Percentiles rank a stretch among this genome's conserved stretches.
Evolutionary conservation across 2,329 filamentous ascomycete genomes (phyloP).

Genomic region (Penicillium expansum): DNA sequence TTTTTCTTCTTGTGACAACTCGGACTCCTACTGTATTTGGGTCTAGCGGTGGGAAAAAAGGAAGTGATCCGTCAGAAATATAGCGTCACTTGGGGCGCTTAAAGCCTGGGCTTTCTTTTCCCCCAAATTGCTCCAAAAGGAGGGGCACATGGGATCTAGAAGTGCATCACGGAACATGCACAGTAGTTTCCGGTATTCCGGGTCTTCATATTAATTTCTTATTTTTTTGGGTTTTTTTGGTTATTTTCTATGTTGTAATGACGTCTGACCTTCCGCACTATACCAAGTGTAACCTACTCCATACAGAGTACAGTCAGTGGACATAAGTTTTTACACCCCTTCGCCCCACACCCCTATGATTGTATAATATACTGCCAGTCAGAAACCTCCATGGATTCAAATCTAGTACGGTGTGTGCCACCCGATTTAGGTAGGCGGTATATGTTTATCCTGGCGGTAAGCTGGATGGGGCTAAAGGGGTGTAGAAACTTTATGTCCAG

Average conservation of each 20-base stretch:
- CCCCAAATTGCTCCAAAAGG: neutral
- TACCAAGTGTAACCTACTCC: neutral
- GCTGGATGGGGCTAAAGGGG: no score
- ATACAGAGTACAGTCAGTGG: neutral
- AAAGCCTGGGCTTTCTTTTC: neutral
- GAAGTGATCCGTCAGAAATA: conserved; percentile 23
- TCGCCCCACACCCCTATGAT: no score
- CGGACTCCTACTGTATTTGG: conserved; percentile 5
- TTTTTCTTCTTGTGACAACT: neutral
- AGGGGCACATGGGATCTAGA: conserved; percentile 8
- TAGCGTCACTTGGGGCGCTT: conserved; percentile 4
- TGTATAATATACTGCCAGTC: no score
- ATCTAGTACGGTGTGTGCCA: no score
- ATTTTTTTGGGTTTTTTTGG: no score
- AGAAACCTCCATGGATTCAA: no score
- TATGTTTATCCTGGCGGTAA: no score
- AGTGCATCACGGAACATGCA: conserved; percentile 8
- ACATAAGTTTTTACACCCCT: no score
- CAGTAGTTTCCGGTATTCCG: conserved; percentile 11
- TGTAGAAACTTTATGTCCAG: no score
- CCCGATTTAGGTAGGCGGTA: no score
- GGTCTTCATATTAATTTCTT: neutral
- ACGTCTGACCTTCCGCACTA: neutral
- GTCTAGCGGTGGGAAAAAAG: conserved; percentile 12
- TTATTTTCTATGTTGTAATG: neutral